phyloP scores from a whole-genome alignment of 1,284 basidiomycete species.

The Ceratobasidium sp. region DNA sequence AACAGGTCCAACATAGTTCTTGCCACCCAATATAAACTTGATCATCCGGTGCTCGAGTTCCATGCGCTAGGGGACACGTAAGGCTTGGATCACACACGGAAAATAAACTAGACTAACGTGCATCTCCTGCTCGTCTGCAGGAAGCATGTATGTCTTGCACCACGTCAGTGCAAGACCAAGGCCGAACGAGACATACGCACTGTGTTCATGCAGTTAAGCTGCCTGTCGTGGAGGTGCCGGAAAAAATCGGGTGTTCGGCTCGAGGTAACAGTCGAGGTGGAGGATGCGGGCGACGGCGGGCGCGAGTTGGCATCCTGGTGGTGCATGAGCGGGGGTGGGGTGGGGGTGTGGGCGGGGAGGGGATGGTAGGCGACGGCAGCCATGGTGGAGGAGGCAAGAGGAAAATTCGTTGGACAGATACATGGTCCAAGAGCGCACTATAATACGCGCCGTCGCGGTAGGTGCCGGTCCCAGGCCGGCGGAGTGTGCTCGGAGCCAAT shows the following conservation, averaged over 20 bases:
- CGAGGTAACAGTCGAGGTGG: conserved; percentile 43
- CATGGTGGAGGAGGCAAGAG: conserved; percentile 12
- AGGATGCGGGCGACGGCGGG: conserved; percentile 32
- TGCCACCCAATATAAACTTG: conserved; percentile 67
- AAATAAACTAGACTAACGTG: conserved; percentile 54
- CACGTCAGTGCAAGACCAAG: background rate
- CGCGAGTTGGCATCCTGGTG: conserved; percentile 16
- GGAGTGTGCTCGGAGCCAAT: conserved; percentile 20
- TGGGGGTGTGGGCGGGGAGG: conserved; percentile 3
- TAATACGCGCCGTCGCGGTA: conserved; percentile 11
- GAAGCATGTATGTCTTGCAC: conserved; percentile 59
- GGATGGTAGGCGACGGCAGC: conserved; percentile 29
- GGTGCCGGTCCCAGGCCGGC: conserved; percentile 23
- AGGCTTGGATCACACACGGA: background rate
- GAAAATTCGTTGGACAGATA: background rate
- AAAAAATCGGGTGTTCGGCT: conserved; percentile 43
- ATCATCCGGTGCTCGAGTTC: conserved; percentile 67
- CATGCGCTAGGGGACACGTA: conserved; percentile 57
- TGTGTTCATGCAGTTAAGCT: conserved; percentile 45
- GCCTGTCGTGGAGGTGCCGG: conserved; percentile 40
- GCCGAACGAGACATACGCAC: conserved; percentile 8
- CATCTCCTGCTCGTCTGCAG: conserved; percentile 66
- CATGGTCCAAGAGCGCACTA: conserved; percentile 26
- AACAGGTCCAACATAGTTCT: conserved; percentile 68
- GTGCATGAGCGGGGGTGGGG: conserved; percentile 34